Evolutionary conservation across 2,329 filamentous ascomycete genomes (phyloP).

Genomic region (Volutella citrinella): DNA sequence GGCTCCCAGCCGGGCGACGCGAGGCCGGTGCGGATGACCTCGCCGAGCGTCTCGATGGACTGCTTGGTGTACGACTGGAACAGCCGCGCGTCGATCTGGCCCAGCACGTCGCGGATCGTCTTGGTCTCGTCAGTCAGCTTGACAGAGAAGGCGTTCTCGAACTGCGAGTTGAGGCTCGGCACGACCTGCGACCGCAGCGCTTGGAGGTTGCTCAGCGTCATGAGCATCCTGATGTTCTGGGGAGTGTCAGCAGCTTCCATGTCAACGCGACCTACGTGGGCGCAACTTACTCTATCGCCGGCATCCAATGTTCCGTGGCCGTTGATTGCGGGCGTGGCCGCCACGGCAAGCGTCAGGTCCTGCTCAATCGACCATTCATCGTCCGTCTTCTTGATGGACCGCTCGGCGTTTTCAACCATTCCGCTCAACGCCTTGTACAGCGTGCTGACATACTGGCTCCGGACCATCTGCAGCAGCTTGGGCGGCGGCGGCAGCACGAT

Average conservation of each 20-base stretch:
- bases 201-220: conserved; percentile 91
- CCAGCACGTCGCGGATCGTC: conserved; percentile 84
- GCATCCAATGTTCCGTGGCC: conserved; percentile 51
- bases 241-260: conserved; percentile 21
- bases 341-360: conserved; percentile 38
- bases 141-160: conserved; percentile 90
- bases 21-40: conserved; percentile 72
- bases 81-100: conserved; percentile 84
- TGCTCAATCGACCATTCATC: conserved; percentile 56
- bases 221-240: conserved; percentile 86
- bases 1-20: conserved; percentile 70
- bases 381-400: conserved; percentile 61
- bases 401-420: conserved; percentile 95
- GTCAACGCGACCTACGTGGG: not conserved
- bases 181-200: conserved; percentile 78
- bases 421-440: conserved; percentile 92
- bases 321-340: conserved; percentile 33
- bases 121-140: conserved; percentile 92
- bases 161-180: conserved; percentile 84
- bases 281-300: conserved; percentile 52
- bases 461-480: conserved; percentile 87
- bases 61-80: conserved; percentile 91
- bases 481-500: conserved; percentile 82
- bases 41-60: conserved; percentile 63
- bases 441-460: conserved; percentile 88